A percentile compares a stretch with the other conserved stretches of the same genome.
phyloP scores from a whole-genome alignment of 768 basidiomycete species.

The Auriscalpium vulgare region DNA sequence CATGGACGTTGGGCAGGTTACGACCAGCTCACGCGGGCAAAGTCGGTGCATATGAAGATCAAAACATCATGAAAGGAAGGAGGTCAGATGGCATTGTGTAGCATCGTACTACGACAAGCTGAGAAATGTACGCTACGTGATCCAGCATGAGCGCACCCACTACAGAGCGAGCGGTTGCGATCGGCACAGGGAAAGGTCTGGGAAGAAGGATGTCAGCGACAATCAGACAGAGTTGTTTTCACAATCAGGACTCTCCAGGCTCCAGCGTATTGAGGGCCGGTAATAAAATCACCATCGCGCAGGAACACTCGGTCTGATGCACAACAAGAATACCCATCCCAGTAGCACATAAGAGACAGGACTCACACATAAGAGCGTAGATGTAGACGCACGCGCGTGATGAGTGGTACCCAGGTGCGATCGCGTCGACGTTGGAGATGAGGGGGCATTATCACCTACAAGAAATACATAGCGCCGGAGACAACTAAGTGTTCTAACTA shows the following conservation, averaged over 20 bases:
- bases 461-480: too few relatives aligned
- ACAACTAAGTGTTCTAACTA: too few relatives aligned
- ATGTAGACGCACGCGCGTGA: too few relatives aligned
- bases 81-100: neutral
- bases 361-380: neutral
- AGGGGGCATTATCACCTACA: too few relatives aligned
- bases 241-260: slow-evolving; percentile 13
- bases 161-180: too few relatives aligned
- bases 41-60: slow-evolving; percentile 79
- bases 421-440: too few relatives aligned
- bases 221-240: neutral
- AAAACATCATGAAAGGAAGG: slow-evolving; percentile 33
- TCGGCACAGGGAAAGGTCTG: too few relatives aligned
- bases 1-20: slow-evolving; percentile 45
- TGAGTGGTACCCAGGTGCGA: too few relatives aligned
- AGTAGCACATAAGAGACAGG: neutral
- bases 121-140: neutral
- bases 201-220: too few relatives aligned
- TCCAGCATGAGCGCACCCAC: too few relatives aligned
- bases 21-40: slow-evolving; percentile 76
- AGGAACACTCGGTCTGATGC: slow-evolving; percentile 14
- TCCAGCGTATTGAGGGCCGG: slow-evolving; percentile 14
- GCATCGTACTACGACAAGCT: too few relatives aligned
- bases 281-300: slow-evolving; percentile 10
- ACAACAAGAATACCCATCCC: slow-evolving; percentile 13